Evolutionary conservation across 2,329 filamentous ascomycete species (phyloP), one percentile per base, ranked within the genome.

Genomic region (Aspergillus fijiensis): DNA sequence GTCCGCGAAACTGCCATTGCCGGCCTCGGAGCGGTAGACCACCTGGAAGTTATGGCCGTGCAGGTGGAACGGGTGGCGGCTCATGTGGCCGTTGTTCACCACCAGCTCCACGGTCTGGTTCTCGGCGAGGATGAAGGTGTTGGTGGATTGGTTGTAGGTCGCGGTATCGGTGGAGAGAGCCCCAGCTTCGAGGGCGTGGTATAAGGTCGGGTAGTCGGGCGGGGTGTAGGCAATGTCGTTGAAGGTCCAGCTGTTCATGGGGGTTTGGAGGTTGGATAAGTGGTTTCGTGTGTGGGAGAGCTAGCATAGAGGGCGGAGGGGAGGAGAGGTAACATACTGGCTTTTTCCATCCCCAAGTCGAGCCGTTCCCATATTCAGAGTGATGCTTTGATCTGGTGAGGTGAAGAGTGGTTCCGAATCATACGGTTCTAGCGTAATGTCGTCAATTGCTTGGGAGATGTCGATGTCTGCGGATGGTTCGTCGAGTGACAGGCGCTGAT

Each of bases 21-120:
- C 23, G 14, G 50, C 51, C 6, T 53, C 51, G 16, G 47, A 49
- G 12, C 73, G 74, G n/a, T 69, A 61, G 33, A 83, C 67, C 19
- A 86, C 77, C 74, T 91, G 89, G 77, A 92, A 92, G 65, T 84
- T 80, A 72, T 92, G 89, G 0, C 90, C 90, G 77, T 95, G 92
- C 1, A 96, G 76, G 74, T 90, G 87, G 78, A 89, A 88, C 0
- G 87, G 91, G 68, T 92, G 89, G 9, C 86, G 87, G 48, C 90
- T 75, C 7, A 66, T 58, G 55, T 77, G 74, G 23, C 67, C 63
- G 57, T 78, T 78, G 69, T 78, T 77, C n/a, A 77, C 50, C 21
- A 77, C 63, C 9, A 78, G 64, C 35, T 78, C 72, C 12, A 78
- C 70, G 1, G 75, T 69, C 54, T 84, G 72, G 57, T 83, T 84